Conservation (phyloP, 257 asterid species). For the Solanum pinnatisectum region DNA sequence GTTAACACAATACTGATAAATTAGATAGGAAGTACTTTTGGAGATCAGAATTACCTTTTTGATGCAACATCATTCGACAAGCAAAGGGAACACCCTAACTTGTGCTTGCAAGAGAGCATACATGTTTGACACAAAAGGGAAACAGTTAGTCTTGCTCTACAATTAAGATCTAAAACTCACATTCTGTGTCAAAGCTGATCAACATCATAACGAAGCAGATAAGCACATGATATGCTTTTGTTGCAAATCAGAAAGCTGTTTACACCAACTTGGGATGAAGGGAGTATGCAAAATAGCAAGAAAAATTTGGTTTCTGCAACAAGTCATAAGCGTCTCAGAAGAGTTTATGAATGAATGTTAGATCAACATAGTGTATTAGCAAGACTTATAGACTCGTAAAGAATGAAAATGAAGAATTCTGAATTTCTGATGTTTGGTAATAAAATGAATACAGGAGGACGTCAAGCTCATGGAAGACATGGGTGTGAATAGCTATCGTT, state of each 20-base stretch:
- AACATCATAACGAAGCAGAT: neutral
- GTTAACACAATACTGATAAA: neutral
- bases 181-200: neutral
- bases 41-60: neutral
- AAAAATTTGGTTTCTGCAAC: neutral
- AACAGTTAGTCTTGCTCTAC: neutral
- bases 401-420: neutral
- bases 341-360: neutral
- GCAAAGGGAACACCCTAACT: neutral
- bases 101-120: neutral
- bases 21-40: neutral
- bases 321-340: neutral
- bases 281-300: neutral
- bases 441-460: conserved; percentile 5
- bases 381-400: neutral
- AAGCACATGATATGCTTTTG: no score
- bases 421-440: neutral
- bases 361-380: neutral
- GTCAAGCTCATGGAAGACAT: neutral
- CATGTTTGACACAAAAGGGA: neutral
- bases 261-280: no score
- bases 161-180: neutral
- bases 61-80: neutral
- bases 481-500: conserved; percentile 6
- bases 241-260: no score